Evolutionary conservation across 495 filamentous ascomycete genomes (phyloP).

Genomic region (Trichocladium antarcticum): DNA sequence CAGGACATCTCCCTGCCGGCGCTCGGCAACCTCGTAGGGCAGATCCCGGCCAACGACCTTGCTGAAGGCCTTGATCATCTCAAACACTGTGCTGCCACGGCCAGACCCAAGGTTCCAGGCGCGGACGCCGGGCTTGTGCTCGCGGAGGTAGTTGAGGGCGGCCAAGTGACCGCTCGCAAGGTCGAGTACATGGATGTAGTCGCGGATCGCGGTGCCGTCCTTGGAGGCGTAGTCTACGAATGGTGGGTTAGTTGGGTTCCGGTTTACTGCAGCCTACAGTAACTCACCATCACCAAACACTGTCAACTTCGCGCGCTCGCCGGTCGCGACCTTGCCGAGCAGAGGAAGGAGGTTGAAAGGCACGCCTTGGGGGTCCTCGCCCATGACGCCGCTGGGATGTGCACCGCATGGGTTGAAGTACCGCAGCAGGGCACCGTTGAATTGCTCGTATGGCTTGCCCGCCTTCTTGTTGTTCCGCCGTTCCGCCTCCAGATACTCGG

Average conservation of each 20-base stretch:
- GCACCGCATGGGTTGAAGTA: slow-evolving; percentile 98
- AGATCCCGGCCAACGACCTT: slow-evolving; percentile 72
- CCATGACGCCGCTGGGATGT: slow-evolving; percentile 95
- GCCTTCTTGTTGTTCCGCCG: slow-evolving; percentile 72
- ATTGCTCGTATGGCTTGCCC: slow-evolving; percentile 63
- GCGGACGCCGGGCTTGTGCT: slow-evolving; percentile 79
- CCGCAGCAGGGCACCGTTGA: slow-evolving; percentile 86
- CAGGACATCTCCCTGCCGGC: slow-evolving; percentile 81
- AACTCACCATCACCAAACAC: slow-evolving; percentile 85
- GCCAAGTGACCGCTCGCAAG: slow-evolving; percentile 81
- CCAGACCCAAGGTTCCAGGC: slow-evolving; percentile 99
- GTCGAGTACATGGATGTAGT: slow-evolving; percentile 79
- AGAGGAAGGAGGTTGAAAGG: slow-evolving; percentile 93
- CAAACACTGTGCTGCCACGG: slow-evolving; percentile 85
- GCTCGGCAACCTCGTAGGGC: slow-evolving; percentile 72
- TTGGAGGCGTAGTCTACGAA: slow-evolving; percentile 72
- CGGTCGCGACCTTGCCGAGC: slow-evolving; percentile 89
- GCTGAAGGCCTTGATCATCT: slow-evolving; percentile 94
- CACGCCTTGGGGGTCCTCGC: slow-evolving; percentile 90
- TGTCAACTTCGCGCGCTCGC: slow-evolving; percentile 84
- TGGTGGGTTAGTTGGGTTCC: neutral
- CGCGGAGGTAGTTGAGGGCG: slow-evolving; percentile 83
- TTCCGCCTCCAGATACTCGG: slow-evolving; percentile 79
- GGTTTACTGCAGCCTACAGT: neutral
- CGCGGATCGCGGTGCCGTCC: slow-evolving; percentile 66